These are phyloP conservation scores for Musa schizocarpa DNA, from an alignment of 176 grass and related monocot species.

Conservation along the genomic window DNA sequence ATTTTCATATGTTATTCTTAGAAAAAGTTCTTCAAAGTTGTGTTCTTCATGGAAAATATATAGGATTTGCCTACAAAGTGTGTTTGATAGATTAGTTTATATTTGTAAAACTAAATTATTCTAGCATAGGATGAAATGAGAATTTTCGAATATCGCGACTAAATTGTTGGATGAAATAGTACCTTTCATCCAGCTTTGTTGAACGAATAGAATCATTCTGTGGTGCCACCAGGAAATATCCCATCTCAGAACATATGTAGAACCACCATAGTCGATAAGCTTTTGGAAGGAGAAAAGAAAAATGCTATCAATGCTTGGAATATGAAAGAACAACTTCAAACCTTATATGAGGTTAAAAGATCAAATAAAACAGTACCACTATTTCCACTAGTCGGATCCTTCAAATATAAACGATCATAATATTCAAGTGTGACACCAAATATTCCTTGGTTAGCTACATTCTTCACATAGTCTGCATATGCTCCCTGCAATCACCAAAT, in stretches of 20 bases:
- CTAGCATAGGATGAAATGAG: background rate
- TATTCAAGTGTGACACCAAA: slow-evolving; percentile 41
- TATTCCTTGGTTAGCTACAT: slow-evolving; percentile 31
- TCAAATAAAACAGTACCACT: slow-evolving; percentile 37
- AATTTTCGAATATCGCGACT: background rate
- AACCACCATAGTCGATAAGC: slow-evolving; percentile 81
- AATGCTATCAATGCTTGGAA: too few species aligned
- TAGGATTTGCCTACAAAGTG: too few species aligned
- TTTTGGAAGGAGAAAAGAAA: slow-evolving; percentile 27
- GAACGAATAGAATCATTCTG: slow-evolving; percentile 79
- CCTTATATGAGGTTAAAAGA: slow-evolving; percentile 1
- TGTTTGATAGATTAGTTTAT: too few species aligned
- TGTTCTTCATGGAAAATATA: too few species aligned
- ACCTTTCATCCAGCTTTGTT: slow-evolving; percentile 52
- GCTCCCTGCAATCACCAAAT: slow-evolving; percentile 33
- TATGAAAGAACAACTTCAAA: slow-evolving; percentile 10
- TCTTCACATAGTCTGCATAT: slow-evolving; percentile 59
- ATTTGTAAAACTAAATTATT: background rate
- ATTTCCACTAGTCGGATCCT: slow-evolving; percentile 45
- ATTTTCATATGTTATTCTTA: too few species aligned
- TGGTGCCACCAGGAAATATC: slow-evolving; percentile 82
- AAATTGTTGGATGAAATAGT: background rate
- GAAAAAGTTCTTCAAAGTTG: too few species aligned
- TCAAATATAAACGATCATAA: slow-evolving; percentile 71
- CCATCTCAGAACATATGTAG: slow-evolving; percentile 86